Base-by-base conservation (phyloP, 2,329 filamentous ascomycete genomes). In the Ophioceras dolichostomum region DNA sequence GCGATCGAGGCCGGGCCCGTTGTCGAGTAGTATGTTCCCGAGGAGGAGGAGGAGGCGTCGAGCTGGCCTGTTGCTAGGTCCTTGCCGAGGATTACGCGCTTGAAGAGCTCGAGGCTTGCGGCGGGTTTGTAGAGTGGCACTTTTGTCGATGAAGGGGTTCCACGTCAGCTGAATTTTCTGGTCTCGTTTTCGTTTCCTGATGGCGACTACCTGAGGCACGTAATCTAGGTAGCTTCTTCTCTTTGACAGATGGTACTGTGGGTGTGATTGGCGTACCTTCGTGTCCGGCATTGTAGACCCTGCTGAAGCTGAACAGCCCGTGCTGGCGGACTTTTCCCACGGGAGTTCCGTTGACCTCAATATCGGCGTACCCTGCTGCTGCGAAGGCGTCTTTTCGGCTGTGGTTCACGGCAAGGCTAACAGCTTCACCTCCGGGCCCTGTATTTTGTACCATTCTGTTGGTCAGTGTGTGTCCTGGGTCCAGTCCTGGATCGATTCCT, bases 241-340 rank as follows among this genome's bases (percentile, higher is more conserved):
- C n/a, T n/a, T n/a, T n/a, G n/a, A n/a, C n/a, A n/a, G n/a, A n/a
- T n/a, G n/a, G n/a, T n/a, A n/a, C n/a, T n/a, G n/a, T n/a, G n/a
- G n/a, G n/a, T n/a, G n/a, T 12, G 22, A 26, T 26, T 8, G 7
- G 30, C 35, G 16, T 0, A 37, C 35, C 41, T 33, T 69, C 61
- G 47, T 83, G 78, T 2, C 79, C 77, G n/a, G 76, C 67, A 47
- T 81, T 71, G 51, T 77, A 82, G 34, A 83, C 65, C 6, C 78
- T 67, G 38, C 73, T 74, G 53, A 83, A 83, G n/a, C 70, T 76
- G 38, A 83, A 68, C 46, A 87, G 87, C 9, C 80, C 84, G 47
- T 75, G 83, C 54, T 91, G 83, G 5, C 83, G 71, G 0, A 85
- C 83, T 39, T 74, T 72, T 17, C 84, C 85, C 36, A 74, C 83